These are phyloP conservation scores for Casuarina cunninghamiana DNA, from an alignment of 306 rosid species.

Conservation along the genomic window DNA sequence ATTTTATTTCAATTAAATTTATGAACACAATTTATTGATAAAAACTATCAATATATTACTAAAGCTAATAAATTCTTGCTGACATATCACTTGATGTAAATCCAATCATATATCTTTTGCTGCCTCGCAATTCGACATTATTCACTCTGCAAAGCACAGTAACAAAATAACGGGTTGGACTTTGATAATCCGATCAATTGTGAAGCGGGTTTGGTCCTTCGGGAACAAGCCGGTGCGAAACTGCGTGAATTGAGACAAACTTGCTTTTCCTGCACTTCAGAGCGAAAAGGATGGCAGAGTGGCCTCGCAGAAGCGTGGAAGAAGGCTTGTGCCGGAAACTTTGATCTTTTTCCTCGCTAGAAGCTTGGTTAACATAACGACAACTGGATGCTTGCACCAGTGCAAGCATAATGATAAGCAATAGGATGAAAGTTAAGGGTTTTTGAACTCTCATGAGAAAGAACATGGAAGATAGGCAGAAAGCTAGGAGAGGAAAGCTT, in stretches of 20 bases:
- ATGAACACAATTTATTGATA: no score
- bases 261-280: constrained; percentile 29
- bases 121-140: not conserved
- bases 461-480: not conserved
- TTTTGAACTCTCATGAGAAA: constrained; percentile 42
- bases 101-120: no score
- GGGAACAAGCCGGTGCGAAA: constrained; percentile 56
- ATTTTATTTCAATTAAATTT: no score
- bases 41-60: no score
- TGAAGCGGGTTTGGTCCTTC: constrained; percentile 78
- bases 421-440: constrained; percentile 27
- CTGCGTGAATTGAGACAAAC: constrained; percentile 40
- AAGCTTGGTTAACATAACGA: constrained; percentile 18
- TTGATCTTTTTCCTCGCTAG: constrained; percentile 24
- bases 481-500: constrained; percentile 5
- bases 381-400: constrained; percentile 35
- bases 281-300: constrained; percentile 40
- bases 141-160: not conserved
- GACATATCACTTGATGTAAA: no score
- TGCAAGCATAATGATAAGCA: constrained; percentile 32
- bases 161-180: no score
- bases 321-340: constrained; percentile 32
- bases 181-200: constrained; percentile 35
- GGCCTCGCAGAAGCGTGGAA: constrained; percentile 37
- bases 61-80: no score